phyloP scores from a whole-genome alignment of 129 eudicot species.

The Logfia minima region DNA sequence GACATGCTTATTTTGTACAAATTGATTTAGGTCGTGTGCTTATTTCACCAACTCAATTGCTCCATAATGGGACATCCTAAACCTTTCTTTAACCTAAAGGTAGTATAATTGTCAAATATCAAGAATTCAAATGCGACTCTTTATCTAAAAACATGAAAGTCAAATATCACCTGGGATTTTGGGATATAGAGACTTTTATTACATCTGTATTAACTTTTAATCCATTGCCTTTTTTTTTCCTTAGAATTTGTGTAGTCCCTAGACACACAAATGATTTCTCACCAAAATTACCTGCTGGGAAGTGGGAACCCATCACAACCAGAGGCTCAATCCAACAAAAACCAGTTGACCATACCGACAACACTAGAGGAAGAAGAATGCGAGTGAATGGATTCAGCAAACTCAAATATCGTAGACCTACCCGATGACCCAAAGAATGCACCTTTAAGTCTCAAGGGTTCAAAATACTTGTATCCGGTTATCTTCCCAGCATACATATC shows the following conservation, averaged over 20 bases:
- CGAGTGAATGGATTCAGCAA: constrained; percentile 80
- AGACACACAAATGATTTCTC: constrained; percentile 49
- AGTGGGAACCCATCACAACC: constrained; percentile 39
- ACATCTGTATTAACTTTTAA: background rate
- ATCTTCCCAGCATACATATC: constrained; percentile 63
- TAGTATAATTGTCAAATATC: no score
- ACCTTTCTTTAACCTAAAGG: no score
- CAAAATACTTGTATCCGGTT: constrained; percentile 58
- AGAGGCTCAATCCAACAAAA: constrained; percentile 45
- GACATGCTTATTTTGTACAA: no score
- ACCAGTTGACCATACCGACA: constrained; percentile 45
- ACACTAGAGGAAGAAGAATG: constrained; percentile 70
- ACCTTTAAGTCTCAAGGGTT: constrained; percentile 42
- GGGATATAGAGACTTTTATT: background rate
- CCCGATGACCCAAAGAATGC: constrained; percentile 17
- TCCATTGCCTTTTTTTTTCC: background rate
- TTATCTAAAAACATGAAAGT: background rate
- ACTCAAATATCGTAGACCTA: constrained; percentile 51
- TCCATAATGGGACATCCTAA: no score
- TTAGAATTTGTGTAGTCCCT: constrained; percentile 39
- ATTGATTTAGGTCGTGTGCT: no score
- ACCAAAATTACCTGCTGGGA: constrained; percentile 46
- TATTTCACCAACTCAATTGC: no score
- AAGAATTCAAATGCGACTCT: background rate
- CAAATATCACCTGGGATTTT: background rate